phyloP scores from a whole-genome alignment of 1,284 basidiomycete species.

The Agaricales sp. region DNA sequence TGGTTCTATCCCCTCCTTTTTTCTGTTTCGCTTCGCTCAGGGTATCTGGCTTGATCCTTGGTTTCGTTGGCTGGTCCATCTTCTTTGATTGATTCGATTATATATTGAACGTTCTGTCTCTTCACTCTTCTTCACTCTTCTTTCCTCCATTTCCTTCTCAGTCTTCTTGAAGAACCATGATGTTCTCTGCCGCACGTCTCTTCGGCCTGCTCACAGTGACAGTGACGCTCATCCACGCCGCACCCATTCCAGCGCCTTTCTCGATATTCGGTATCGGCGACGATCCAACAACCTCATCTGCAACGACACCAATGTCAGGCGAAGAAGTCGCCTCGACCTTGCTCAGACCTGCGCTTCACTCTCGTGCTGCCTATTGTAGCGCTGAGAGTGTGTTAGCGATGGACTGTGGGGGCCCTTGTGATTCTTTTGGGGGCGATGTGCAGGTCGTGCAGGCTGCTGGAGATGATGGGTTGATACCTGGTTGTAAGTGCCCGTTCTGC shows the following conservation, averaged over 20 bases:
- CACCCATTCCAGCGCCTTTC: background rate
- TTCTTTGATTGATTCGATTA: background rate
- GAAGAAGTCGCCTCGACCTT: constrained; percentile 9
- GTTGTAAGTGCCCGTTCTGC: constrained; percentile 1
- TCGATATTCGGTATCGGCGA: background rate
- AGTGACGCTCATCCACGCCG: background rate
- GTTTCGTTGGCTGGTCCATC: background rate
- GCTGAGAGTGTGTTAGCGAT: constrained; percentile 20
- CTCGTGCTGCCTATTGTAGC: constrained; percentile 31
- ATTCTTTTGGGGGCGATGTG: constrained; percentile 19
- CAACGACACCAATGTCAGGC: background rate
- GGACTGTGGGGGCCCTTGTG: constrained; percentile 27
- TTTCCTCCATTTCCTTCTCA: background rate
- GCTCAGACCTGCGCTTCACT: constrained; percentile 27
- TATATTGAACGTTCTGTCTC: too few species aligned
- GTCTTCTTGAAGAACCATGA: background rate
- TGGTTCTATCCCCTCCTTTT: too few species aligned
- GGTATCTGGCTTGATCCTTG: too few species aligned
- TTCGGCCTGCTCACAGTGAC: background rate
- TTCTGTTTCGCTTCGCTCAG: too few species aligned
- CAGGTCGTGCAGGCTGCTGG: constrained; percentile 27
- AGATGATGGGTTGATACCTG: constrained; percentile 15
- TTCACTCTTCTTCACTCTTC: background rate
- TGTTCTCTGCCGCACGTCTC: background rate
- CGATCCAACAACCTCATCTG: background rate